phyloP scores from a whole-genome alignment of 2,329 filamentous ascomycete genomes.

The Diaporthe humulicola region DNA sequence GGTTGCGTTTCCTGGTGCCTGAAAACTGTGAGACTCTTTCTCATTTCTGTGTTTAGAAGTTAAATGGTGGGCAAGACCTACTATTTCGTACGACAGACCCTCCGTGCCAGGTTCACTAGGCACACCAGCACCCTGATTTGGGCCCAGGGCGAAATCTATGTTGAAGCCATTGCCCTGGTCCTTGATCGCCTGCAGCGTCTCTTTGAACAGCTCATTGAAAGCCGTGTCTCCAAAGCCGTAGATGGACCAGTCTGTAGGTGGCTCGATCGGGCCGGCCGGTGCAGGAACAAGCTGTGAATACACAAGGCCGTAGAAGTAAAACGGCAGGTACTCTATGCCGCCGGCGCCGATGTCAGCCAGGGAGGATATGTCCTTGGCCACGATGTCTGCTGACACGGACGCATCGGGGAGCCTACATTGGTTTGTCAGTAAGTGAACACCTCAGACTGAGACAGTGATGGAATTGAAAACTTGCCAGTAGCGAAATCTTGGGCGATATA shows the following conservation, averaged over 20 bases:
- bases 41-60: conserved; percentile 43
- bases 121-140: conserved; percentile 62
- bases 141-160: conserved; percentile 61
- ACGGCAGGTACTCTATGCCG: conserved; percentile 32
- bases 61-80: conserved; percentile 49
- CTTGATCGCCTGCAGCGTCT: conserved; percentile 48
- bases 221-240: conserved; percentile 53
- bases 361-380: conserved; percentile 32
- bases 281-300: not conserved
- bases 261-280: not conserved
- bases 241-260: conserved; percentile 36
- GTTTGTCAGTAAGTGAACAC: not conserved
- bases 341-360: conserved; percentile 29
- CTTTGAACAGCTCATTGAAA: conserved; percentile 30
- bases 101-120: conserved; percentile 26
- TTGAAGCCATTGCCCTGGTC: conserved; percentile 51
- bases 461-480: conserved; percentile 21
- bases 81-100: conserved; percentile 18
- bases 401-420: conserved; percentile 21
- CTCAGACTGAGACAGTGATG: not conserved
- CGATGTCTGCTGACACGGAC: conserved; percentile 19
- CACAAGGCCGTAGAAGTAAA: conserved; percentile 34
- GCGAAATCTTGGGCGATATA: conserved; percentile 19
- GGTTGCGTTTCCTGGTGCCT: conserved; percentile 30
- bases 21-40: conserved; percentile 29